Evolutionary conservation across 2,329 filamentous ascomycete genomes (phyloP).

Genomic region (Rutstroemia sp.): DNA sequence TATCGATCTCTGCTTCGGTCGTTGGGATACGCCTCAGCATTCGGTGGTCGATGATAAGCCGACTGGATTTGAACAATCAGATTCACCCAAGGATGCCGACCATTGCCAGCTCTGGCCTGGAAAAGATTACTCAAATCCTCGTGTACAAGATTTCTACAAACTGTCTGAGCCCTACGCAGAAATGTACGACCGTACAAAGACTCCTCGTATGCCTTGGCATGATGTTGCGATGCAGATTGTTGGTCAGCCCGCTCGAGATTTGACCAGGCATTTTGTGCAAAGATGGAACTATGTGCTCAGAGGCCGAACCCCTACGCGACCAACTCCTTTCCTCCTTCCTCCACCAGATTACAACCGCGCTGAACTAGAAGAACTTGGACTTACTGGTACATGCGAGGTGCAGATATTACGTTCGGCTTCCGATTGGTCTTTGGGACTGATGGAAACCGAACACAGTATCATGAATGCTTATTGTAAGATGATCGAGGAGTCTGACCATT

Average conservation of each 20-base stretch:
- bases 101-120: conserved; percentile 95
- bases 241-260: conserved; percentile 86
- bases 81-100: conserved; percentile 77
- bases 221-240: conserved; percentile 98
- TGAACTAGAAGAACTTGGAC: conserved; percentile 78
- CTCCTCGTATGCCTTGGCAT: conserved; percentile 97
- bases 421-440: conserved; percentile 86
- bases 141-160: conserved; percentile 90
- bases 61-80: conserved; percentile 80
- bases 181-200: conserved; percentile 89
- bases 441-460: conserved; percentile 86
- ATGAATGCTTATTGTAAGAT: conserved; percentile 92
- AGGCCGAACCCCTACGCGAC: conserved; percentile 85
- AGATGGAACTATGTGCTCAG: conserved; percentile 96
- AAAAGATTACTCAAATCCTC: conserved; percentile 96
- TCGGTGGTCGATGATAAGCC: conserved; percentile 86
- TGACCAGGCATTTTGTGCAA: conserved; percentile 94
- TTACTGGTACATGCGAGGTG: conserved; percentile 92
- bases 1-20: conserved; percentile 91
- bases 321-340: conserved; percentile 86
- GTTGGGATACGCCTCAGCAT: conserved; percentile 96
- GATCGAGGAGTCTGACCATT: conserved; percentile 92
- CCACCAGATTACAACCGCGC: conserved; percentile 84
- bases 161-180: conserved; percentile 94
- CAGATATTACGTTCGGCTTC: conserved; percentile 89